Base-by-base conservation (phyloP, 768 basidiomycete species). In the Pleurotus cornucopiae region DNA sequence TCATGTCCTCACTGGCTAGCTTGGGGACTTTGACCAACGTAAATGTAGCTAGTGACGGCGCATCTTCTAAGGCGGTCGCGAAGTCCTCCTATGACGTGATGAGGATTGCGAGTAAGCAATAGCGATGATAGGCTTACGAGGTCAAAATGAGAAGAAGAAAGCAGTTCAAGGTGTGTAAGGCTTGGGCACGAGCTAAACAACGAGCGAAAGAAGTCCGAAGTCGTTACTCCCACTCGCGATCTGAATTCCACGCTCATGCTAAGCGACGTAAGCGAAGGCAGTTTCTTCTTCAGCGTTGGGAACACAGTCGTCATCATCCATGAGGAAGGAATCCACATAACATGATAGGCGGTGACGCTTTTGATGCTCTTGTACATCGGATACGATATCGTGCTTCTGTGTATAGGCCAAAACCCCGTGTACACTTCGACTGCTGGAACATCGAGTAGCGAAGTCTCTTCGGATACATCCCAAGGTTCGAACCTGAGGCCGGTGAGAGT, bases 221-320 rank as follows among this genome's bases (percentile, higher is more conserved):
- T 84, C 83, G 62, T 91, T 87, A 63, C 89, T 88, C 63, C 51
- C 5, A 53, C 51, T 23, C 83, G 82, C 1, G 83, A 84, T 62
- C 89, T 84, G 49, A 90, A 77, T 40, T 80, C 77, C 63, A 90
- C 90, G 13, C 80, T 73, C 44, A 90, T 79, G 54, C 78, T 83
- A 55, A 91, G 73, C 41, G 81, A 78, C 12, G 73, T 77, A 21
- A 91, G 75, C 5, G 73, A 73, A 16, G 77, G 76, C 16, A 90
- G 63, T 46, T 77, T 76, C 57, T 79, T 74, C 5, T 81, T 73
- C n/a, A 85, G 74, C 0, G 84, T 81, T 6, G 88, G 84, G 14
- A 86, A 73, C 58, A 90, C 87, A 26, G 86, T 81, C 1, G 88
- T 81, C 48, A 79, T 71, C 58, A 90, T 76, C 51, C 51, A 53